Evolutionary conservation across 371 early-diverging fungal genomes (phyloP), one percentile per base, ranked within the genome.

Genomic region (Saksenaea vasiformis): DNA sequence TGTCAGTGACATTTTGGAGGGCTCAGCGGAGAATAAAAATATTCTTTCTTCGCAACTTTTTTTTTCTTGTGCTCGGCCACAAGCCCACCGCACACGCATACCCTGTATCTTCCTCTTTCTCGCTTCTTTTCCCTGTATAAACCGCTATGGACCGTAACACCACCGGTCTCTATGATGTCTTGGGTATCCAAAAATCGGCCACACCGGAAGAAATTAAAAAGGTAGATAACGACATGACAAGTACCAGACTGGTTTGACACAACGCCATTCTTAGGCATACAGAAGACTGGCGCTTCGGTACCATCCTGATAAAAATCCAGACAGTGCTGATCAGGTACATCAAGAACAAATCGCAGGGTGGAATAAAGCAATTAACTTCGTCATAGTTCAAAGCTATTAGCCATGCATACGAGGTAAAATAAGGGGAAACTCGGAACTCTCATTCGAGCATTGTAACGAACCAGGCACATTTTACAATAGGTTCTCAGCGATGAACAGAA

Each of bases 251-350:
- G 8, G 2, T 41, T 53, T 47, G 24, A 62, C 31, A 38, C 7
- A 31, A 38, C 19, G 3, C 31, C 7, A 31, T 11, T 14, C 4
- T 22, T 57, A 75, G 70, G 72, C 72, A 27, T 79, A 79, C 54
- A 55, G 90, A 61, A 77, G 82, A 9, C 69, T 90, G 22, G 93
- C 93, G 0, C 73, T 89, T 13, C 86, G 87, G 61, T 90, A 88
- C 66, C 95, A 95, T 70, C 95, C 95, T 2, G 93, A 93, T 70
- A 88, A 88, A 58, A 85, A 84, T 58, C 86, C 86, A 17, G 69
- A 75, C 27, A 78, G 80, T 61, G 73, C 80, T 55, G 84, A 85
- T 26, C 68, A 81, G 70, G 86, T 84, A 74, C 56, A 56, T 14
- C 17, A 24, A 35, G 10, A 60, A 17, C 22, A 19, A 36, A 41